Conservation (phyloP, 2,329 filamentous ascomycete genomes). For the Neopestalotiopsis sp. region DNA sequence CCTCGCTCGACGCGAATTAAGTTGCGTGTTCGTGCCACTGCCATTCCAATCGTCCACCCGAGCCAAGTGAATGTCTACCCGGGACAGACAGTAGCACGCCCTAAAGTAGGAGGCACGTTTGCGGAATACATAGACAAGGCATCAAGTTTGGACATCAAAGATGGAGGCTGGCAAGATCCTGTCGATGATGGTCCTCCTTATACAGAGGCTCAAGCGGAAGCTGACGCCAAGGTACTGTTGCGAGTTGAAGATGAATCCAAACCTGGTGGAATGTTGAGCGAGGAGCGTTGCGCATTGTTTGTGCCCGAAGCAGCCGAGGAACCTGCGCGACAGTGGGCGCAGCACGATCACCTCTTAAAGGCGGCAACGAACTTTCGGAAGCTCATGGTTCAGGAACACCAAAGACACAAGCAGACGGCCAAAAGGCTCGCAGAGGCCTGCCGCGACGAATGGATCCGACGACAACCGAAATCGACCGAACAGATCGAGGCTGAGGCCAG, state of each 20-base stretch:
- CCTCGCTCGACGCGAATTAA: conserved; percentile 48
- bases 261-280: conserved; percentile 76
- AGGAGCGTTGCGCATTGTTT: conserved; percentile 73
- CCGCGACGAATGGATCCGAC: conserved; percentile 74
- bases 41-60: conserved; percentile 65
- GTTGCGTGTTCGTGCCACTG: conserved; percentile 51
- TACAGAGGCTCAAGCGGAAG: conserved; percentile 65
- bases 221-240: conserved; percentile 73
- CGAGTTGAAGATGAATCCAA: conserved; percentile 76
- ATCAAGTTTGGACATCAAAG: conserved; percentile 57
- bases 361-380: conserved; percentile 83
- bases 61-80: conserved; percentile 57
- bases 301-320: conserved; percentile 75
- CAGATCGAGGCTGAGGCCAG: conserved; percentile 82
- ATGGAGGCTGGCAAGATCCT: conserved; percentile 60
- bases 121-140: conserved; percentile 63
- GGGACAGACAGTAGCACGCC: conserved; percentile 41
- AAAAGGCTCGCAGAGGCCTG: conserved; percentile 82
- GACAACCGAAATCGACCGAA: conserved; percentile 77
- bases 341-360: conserved; percentile 81
- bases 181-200: conserved; percentile 62
- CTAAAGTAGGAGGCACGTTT: conserved; percentile 60
- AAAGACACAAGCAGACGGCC: conserved; percentile 75
- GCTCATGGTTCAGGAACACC: conserved; percentile 80
- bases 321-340: conserved; percentile 81